phyloP scores from a whole-genome alignment of 2,329 filamentous ascomycete species.

The Scedosporium apiospermum region DNA sequence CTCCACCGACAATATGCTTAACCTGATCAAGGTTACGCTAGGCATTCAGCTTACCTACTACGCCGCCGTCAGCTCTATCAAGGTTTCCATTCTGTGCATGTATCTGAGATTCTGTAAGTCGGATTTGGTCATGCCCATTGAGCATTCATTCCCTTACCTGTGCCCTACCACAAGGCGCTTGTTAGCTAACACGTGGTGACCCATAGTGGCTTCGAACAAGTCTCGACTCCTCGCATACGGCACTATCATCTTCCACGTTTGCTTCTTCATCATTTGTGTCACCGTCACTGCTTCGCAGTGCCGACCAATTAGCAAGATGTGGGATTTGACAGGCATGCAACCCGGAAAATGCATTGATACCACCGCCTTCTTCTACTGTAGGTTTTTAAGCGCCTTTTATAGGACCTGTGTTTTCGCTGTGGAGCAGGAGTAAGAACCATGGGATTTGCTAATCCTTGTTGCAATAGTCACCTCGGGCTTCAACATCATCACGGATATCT shows the following conservation, averaged over 20 bases:
- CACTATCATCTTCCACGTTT: slow-evolving; percentile 26
- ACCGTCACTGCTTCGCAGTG: slow-evolving; percentile 30
- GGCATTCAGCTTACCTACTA: slow-evolving; percentile 32
- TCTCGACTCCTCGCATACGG: slow-evolving; percentile 21
- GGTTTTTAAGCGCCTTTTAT: slow-evolving; percentile 6
- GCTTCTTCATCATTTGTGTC: slow-evolving; percentile 30
- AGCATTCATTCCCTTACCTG: no score
- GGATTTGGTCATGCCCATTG: not conserved
- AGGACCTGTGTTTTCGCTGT: not conserved
- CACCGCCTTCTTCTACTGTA: slow-evolving; percentile 31
- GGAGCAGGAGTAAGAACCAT: not conserved
- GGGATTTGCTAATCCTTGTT: not conserved
- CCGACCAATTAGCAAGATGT: slow-evolving; percentile 28
- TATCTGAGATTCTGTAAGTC: slow-evolving; percentile 33
- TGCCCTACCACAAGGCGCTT: slow-evolving; percentile 14
- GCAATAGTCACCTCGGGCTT: slow-evolving; percentile 26
- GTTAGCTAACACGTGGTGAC: slow-evolving; percentile 12
- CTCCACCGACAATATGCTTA: slow-evolving; percentile 12
- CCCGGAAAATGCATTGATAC: slow-evolving; percentile 29
- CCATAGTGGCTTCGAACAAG: slow-evolving; percentile 11
- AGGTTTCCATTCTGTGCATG: slow-evolving; percentile 34
- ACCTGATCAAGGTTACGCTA: slow-evolving; percentile 17
- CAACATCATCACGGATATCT: slow-evolving; percentile 37
- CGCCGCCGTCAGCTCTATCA: slow-evolving; percentile 26
- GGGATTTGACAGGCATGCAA: slow-evolving; percentile 24